Conservation (phyloP, 2,329 filamentous ascomycete genomes). For the Hypoxylon sp. region DNA sequence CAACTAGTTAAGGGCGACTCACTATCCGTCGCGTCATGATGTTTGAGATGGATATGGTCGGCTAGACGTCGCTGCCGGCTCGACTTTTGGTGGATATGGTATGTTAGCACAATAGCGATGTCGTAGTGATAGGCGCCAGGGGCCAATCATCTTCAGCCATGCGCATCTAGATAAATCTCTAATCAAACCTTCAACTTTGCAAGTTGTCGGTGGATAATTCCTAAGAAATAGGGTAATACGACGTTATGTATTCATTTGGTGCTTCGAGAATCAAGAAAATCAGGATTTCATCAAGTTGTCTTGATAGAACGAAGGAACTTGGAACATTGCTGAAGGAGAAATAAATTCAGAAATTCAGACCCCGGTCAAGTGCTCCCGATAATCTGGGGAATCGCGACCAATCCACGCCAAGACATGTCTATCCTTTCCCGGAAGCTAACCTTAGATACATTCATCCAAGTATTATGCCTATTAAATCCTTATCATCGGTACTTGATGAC, state of each 20-base stretch:
- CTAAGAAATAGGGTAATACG: neutral
- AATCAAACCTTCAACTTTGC: slow-evolving; percentile 26
- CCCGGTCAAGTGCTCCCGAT: slow-evolving; percentile 38
- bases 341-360: slow-evolving; percentile 25
- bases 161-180: slow-evolving; percentile 37
- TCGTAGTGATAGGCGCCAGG: slow-evolving; percentile 46
- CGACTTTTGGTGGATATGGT: slow-evolving; percentile 43
- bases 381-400: slow-evolving; percentile 46
- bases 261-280: neutral
- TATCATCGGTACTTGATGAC: slow-evolving; percentile 1
- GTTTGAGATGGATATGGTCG: slow-evolving; percentile 36
- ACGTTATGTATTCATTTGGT: neutral
- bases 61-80: slow-evolving; percentile 31
- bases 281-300: neutral
- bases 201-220: slow-evolving; percentile 21
- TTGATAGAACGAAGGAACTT: slow-evolving; percentile 18
- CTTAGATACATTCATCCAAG: slow-evolving; percentile 11
- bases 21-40: slow-evolving; percentile 57
- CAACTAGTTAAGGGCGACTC: slow-evolving; percentile 30
- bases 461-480: neutral
- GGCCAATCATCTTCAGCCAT: slow-evolving; percentile 52
- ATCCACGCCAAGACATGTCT: slow-evolving; percentile 39
- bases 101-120: slow-evolving; percentile 45
- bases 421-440: slow-evolving; percentile 37
- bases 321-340: slow-evolving; percentile 28